Evolutionary conservation across 1,139 yeast genomes (phyloP).

Genomic region (Blastobotrys elegans): DNA sequence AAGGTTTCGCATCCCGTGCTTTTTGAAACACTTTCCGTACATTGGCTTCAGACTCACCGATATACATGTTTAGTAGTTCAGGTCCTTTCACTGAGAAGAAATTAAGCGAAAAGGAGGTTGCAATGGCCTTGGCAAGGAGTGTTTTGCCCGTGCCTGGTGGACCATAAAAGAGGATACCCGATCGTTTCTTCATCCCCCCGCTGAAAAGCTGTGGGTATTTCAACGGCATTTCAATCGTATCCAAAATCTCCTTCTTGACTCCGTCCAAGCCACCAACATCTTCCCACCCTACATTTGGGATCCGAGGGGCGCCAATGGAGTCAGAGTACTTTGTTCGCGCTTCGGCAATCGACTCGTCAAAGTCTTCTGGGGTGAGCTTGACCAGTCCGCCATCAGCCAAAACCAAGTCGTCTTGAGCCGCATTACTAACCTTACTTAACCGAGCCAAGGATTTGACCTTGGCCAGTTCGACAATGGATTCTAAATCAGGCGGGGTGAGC

Average conservation of each 20-base stretch:
- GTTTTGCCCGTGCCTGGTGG: slow-evolving; percentile 99
- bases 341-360: slow-evolving; percentile 66
- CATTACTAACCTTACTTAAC: slow-evolving; percentile 29
- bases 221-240: slow-evolving; percentile 92
- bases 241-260: slow-evolving; percentile 87
- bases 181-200: slow-evolving; percentile 84
- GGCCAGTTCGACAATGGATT: slow-evolving; percentile 65
- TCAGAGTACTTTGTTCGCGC: slow-evolving; percentile 89
- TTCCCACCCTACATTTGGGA: slow-evolving; percentile 93
- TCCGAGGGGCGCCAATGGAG: slow-evolving; percentile 94
- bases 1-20: slow-evolving; percentile 94
- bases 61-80: slow-evolving; percentile 90
- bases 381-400: slow-evolving; percentile 42
- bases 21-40: slow-evolving; percentile 89
- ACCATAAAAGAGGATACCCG: slow-evolving; percentile 92
- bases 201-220: slow-evolving; percentile 86
- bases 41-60: slow-evolving; percentile 97
- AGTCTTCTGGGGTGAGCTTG: slow-evolving; percentile 56
- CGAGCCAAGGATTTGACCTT: slow-evolving; percentile 54
- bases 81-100: slow-evolving; percentile 97
- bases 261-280: slow-evolving; percentile 89
- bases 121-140: slow-evolving; percentile 89
- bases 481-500: slow-evolving; percentile 77
- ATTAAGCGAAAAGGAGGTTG: slow-evolving; percentile 87
- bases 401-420: slow-evolving; percentile 24